Percentiles rank a stretch among this genome's conserved stretches.
Conservation (phyloP, 2,329 filamentous ascomycete genomes). For the Penicillium digitatum region DNA sequence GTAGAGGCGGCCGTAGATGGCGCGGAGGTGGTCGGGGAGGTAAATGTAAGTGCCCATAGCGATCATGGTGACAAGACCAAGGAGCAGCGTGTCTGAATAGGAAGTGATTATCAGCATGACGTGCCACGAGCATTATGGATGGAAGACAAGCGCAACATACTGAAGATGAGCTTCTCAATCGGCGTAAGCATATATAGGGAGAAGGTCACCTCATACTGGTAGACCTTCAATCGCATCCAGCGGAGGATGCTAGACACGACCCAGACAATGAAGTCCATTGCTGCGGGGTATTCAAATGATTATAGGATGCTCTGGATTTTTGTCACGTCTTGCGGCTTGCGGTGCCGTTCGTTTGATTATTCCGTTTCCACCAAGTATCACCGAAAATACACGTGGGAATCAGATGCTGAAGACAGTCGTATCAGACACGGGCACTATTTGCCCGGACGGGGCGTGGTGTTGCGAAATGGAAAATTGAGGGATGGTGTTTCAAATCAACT, state of each 20-base stretch:
- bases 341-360: neutral
- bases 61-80: conserved; percentile 82
- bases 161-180: conserved; percentile 95
- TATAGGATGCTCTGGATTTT: neutral
- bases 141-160: conserved; percentile 53
- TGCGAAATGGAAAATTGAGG: neutral
- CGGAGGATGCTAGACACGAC: conserved; percentile 58
- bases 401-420: neutral
- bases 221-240: conserved; percentile 92
- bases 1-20: conserved; percentile 78
- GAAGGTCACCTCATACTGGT: conserved; percentile 97
- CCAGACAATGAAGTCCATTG: conserved; percentile 32
- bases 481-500: neutral
- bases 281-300: conserved; percentile 4
- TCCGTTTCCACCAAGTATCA: neutral
- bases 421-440: neutral
- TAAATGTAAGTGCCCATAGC: conserved; percentile 85
- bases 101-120: conserved; percentile 2
- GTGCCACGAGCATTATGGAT: neutral
- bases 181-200: conserved; percentile 96
- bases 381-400: no score
- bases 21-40: conserved; percentile 83
- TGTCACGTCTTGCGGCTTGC: neutral
- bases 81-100: conserved; percentile 76
- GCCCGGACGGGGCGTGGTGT: neutral